Conservation (phyloP, 345 rosid species). For the Pseudoturritis turrita region DNA sequence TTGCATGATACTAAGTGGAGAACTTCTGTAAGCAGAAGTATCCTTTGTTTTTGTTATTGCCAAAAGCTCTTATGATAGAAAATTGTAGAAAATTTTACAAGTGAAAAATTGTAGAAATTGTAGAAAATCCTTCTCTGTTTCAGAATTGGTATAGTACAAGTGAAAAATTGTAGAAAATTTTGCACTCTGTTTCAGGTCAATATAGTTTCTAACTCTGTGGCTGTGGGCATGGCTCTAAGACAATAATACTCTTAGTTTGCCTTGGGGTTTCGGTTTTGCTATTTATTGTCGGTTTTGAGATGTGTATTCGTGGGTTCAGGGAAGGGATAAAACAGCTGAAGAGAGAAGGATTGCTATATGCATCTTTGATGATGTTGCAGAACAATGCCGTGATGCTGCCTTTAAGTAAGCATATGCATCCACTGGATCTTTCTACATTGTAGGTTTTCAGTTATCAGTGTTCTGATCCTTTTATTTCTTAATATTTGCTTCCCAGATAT, state of each 20-base stretch:
- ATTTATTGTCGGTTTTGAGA: background rate
- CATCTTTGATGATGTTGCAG: conserved; percentile 99
- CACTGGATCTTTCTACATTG: background rate
- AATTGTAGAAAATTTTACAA: background rate
- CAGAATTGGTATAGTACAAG: background rate
- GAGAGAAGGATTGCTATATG: conserved; percentile 99
- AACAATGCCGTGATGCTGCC: conserved; percentile 93
- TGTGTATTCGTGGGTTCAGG: conserved; percentile 41
- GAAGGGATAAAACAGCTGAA: conserved; percentile 96
- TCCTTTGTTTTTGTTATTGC: background rate
- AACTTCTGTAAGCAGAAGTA: background rate
- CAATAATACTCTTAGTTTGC: background rate
- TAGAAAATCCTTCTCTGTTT: background rate
- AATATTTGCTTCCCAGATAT: conserved; percentile 49
- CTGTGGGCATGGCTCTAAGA: background rate
- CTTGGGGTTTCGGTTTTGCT: background rate
- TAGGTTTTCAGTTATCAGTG: conserved; percentile 1
- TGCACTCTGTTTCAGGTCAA: background rate
- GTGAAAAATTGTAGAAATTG: background rate
- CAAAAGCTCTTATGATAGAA: background rate
- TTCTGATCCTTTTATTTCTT: conserved; percentile 6
- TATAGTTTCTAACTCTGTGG: background rate
- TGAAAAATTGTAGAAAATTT: background rate
- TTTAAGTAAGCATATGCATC: conserved; percentile 56
- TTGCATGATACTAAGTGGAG: conserved; percentile 2